Base-by-base conservation (phyloP, 257 asterid species). In the Linderniella brevidens region DNA sequence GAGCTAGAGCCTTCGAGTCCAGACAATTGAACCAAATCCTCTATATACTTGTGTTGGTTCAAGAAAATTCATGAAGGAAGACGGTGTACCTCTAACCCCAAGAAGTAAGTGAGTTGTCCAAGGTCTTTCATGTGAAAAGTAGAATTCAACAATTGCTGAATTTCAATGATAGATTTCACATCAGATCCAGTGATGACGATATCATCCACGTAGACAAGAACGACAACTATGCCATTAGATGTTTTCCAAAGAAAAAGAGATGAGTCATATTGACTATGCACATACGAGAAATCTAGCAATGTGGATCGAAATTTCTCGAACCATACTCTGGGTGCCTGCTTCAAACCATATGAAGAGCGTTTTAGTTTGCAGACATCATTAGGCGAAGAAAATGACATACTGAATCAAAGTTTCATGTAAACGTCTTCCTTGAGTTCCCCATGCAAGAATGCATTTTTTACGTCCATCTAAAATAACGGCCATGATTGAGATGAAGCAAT, bases 361-460 rank as follows among this genome's bases (percentile, higher is more conserved):
- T 29, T 25, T 8, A 49, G 17, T 8, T 25, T 29, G 20, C 53
- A 49, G 6, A 25, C 32, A 25, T 25, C 32, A 25, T 25, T 25
- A 25, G 32, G 32, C 32, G 32, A 25, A 25, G 32, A 25, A n/a
- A 6, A 6, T 25, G 6, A 6, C 41, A 29, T 35, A 20, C 17
- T 17, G 0, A 12, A 17, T 13, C 6, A 48, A 35, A 4, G 38
- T 18, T 1, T 39, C 39, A 41, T 17, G 15, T 13, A 41, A 9
- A 25, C 37, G 29, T 32, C 32, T 46, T 29, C 25, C 29, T 50
- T 35, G 17, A 16, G 44, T 10, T 37, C 44, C 3, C 55, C 43
- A 15, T 50, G 55, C 13, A 50, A 50, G 12, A 50, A 50, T 4
- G 55, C 45, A 15, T 35, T 36, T 7, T 36, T 50, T 2, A 50